Conservation (phyloP, 2,329 filamentous ascomycete genomes). For the Drechslera avenae region DNA sequence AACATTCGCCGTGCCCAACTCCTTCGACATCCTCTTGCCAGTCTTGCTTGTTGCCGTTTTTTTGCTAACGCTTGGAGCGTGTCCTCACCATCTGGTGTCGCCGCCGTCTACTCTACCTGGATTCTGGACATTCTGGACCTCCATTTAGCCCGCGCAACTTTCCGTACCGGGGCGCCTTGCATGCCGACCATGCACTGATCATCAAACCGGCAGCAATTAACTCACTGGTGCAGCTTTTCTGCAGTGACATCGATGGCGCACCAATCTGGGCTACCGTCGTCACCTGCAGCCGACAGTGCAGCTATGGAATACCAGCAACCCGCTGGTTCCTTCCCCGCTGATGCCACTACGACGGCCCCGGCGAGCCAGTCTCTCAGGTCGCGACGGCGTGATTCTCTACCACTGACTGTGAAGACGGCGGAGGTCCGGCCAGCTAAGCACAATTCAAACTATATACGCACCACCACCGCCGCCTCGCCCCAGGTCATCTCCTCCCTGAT, state of each 20-base stretch:
- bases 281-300: slow-evolving; percentile 4
- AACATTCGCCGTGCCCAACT: slow-evolving; percentile 11
- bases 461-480: slow-evolving; percentile 57
- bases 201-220: slow-evolving; percentile 6
- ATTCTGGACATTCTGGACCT: no score
- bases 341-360: slow-evolving; percentile 1
- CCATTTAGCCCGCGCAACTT: neutral
- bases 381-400: slow-evolving; percentile 39
- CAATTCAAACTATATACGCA: slow-evolving; percentile 45
- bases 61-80: neutral
- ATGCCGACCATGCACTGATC: slow-evolving; percentile 14
- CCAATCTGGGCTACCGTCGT: slow-evolving; percentile 3
- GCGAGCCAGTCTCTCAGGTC: slow-evolving; percentile 30
- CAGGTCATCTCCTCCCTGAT: slow-evolving; percentile 72
- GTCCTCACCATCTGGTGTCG: neutral
- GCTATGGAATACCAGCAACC: slow-evolving; percentile 11
- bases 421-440: slow-evolving; percentile 32
- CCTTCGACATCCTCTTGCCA: slow-evolving; percentile 1
- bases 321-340: slow-evolving; percentile 4
- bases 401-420: slow-evolving; percentile 22
- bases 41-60: neutral
- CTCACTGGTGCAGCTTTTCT: neutral
- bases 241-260: slow-evolving; percentile 7
- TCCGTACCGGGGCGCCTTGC: slow-evolving; percentile 3
- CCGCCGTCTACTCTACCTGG: neutral